Percentiles rank a stretch among this genome's conserved stretches.
Evolutionary conservation across 1,284 basidiomycete species (phyloP).

Genomic region (Ustilago sp.): DNA sequence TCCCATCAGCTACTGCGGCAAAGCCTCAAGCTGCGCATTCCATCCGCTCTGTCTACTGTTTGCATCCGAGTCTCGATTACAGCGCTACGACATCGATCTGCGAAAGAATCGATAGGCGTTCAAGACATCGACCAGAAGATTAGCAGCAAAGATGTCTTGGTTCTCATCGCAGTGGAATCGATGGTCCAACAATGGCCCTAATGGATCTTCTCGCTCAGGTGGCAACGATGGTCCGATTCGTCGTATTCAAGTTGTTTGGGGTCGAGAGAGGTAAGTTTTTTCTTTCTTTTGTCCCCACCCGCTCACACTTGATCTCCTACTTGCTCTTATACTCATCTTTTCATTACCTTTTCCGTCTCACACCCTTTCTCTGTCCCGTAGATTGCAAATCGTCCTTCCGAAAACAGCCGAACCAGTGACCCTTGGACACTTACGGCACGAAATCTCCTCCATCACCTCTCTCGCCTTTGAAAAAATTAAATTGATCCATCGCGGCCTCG

Average conservation of each 20-base stretch:
- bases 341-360: background rate
- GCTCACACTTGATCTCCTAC: background rate
- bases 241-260: constrained; percentile 62
- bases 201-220: constrained; percentile 6
- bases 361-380: constrained; percentile 9
- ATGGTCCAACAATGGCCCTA: constrained; percentile 27
- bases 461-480: constrained; percentile 59
- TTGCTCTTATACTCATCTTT: background rate
- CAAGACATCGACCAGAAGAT: too few species aligned
- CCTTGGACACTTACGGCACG: constrained; percentile 59
- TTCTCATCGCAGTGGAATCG: constrained; percentile 68
- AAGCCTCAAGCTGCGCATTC: background rate
- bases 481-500: constrained; percentile 58
- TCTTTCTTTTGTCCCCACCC: too few species aligned
- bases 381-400: constrained; percentile 54
- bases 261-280: constrained; percentile 55
- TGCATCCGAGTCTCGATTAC: background rate
- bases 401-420: constrained; percentile 42
- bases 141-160: constrained; percentile 63
- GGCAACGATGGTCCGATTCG: constrained; percentile 36
- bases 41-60: background rate
- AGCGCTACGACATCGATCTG: background rate
- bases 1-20: background rate
- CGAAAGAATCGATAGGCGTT: background rate
- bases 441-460: constrained; percentile 57